These are phyloP conservation scores for Penicillium lagena DNA, from an alignment of 495 filamentous ascomycete species.

Conservation along the genomic window DNA sequence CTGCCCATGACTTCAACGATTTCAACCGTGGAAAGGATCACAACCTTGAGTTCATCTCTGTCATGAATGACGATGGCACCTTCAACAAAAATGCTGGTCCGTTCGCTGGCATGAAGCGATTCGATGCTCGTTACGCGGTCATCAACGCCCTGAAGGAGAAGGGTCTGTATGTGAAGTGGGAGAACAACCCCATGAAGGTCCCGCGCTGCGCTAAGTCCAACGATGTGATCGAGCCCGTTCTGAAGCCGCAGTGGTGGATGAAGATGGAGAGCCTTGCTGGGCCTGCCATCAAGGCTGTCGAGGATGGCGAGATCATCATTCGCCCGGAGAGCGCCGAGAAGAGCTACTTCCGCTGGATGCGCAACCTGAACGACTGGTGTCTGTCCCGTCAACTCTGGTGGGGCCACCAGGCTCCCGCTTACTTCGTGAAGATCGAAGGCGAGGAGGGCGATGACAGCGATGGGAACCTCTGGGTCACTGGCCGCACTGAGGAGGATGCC, in stretches of 20 bases:
- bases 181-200: slow-evolving; percentile 75
- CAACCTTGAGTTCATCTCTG: slow-evolving; percentile 46
- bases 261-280: slow-evolving; percentile 54
- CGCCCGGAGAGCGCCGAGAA: slow-evolving; percentile 62
- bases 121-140: slow-evolving; percentile 68
- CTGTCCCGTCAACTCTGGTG: slow-evolving; percentile 80
- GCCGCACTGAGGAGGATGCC: slow-evolving; percentile 59
- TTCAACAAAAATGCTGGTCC: slow-evolving; percentile 58
- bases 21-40: slow-evolving; percentile 65
- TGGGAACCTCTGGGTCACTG: slow-evolving; percentile 61
- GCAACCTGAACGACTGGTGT: slow-evolving; percentile 75
- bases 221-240: slow-evolving; percentile 73
- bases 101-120: slow-evolving; percentile 65
- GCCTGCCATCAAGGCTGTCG: slow-evolving; percentile 59
- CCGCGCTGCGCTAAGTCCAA: slow-evolving; percentile 67
- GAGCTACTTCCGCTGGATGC: slow-evolving; percentile 68
- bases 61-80: slow-evolving; percentile 54
- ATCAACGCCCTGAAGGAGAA: slow-evolving; percentile 62
- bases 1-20: slow-evolving; percentile 75
- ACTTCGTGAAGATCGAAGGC: slow-evolving; percentile 64
- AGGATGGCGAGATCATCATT: slow-evolving; percentile 64
- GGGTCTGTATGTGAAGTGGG: slow-evolving; percentile 70
- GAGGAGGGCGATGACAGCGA: slow-evolving; percentile 47
- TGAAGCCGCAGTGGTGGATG: slow-evolving; percentile 80
- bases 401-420: slow-evolving; percentile 75